A percentile compares a stretch with the other conserved stretches of the same genome.
phyloP scores from a whole-genome alignment of 768 basidiomycete species.

The Amanita pallidorosea region DNA sequence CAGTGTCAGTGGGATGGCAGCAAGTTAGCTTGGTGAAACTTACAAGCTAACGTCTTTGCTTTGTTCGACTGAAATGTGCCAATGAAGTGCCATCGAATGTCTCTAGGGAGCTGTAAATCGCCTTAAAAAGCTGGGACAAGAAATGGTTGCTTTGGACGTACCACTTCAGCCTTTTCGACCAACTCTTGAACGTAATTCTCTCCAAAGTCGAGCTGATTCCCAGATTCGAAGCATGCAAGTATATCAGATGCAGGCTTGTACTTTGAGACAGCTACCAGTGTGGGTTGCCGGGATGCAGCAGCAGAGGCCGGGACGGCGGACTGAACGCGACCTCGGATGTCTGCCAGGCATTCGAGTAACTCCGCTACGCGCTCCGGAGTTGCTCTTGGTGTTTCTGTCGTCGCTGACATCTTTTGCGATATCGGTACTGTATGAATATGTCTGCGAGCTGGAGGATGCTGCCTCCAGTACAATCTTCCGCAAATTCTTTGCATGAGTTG shows the following conservation, averaged over 20 bases:
- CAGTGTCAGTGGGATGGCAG: neutral
- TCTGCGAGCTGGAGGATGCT: neutral
- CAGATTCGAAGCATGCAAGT: conserved; percentile 66
- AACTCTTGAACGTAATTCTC: conserved; percentile 97
- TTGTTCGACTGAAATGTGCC: conserved; percentile 93
- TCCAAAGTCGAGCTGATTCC: conserved; percentile 79
- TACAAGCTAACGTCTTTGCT: conserved; percentile 80
- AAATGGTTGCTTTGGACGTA: conserved; percentile 20
- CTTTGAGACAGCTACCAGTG: conserved; percentile 86
- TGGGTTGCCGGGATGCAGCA: conserved; percentile 14
- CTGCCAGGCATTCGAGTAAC: conserved; percentile 39
- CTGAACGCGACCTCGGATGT: conserved; percentile 39
- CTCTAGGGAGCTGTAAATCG: conserved; percentile 57
- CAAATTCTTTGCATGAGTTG: neutral
- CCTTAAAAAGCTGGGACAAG: neutral
- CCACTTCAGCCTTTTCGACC: conserved; percentile 71
- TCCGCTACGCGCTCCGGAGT: conserved; percentile 38
- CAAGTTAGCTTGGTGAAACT: conserved; percentile 7
- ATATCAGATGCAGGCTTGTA: conserved; percentile 86
- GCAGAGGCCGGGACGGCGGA: conserved; percentile 17
- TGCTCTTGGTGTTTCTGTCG: conserved; percentile 7
- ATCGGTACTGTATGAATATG: neutral
- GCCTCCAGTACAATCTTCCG: neutral
- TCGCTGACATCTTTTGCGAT: neutral
- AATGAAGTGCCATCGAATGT: conserved; percentile 96